Evolutionary conservation across 495 filamentous ascomycete species (phyloP).

Genomic region (Penicillium taxi): DNA sequence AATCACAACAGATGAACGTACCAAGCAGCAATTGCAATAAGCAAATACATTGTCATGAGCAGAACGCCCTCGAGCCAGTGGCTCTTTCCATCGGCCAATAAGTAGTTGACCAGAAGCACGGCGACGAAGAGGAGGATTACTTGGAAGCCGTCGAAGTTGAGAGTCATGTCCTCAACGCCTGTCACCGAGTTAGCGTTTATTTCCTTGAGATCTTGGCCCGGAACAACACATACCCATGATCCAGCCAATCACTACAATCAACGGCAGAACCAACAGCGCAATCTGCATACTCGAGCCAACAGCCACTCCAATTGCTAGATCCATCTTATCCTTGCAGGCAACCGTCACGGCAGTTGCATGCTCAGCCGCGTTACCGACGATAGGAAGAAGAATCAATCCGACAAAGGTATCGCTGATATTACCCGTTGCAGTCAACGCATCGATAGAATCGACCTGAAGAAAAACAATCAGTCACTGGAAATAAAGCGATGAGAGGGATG

Average conservation of each 20-base stretch:
- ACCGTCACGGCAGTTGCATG: conserved; percentile 84
- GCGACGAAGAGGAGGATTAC: conserved; percentile 70
- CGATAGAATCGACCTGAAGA: conserved; percentile 57
- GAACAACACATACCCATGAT: conserved; percentile 50
- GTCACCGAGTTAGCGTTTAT: conserved; percentile 9
- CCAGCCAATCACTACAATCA: conserved; percentile 77
- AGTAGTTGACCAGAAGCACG: conserved; percentile 74
- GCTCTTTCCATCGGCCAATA: conserved; percentile 58
- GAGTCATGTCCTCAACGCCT: conserved; percentile 45
- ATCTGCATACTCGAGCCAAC: conserved; percentile 86
- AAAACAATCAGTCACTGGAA: not conserved
- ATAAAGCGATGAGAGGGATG: too few relatives aligned
- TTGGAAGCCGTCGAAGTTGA: conserved; percentile 77
- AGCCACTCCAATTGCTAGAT: conserved; percentile 75
- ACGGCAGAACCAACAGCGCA: conserved; percentile 67
- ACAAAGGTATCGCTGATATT: conserved; percentile 66
- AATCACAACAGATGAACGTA: conserved; percentile 17
- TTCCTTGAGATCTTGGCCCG: too few relatives aligned
- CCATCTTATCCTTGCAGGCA: conserved; percentile 86
- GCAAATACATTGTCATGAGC: conserved; percentile 63
- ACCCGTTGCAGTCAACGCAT: conserved; percentile 51
- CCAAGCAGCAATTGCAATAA: conserved; percentile 57
- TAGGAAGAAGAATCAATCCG: conserved; percentile 77
- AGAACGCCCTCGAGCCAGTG: conserved; percentile 69
- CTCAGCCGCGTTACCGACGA: conserved; percentile 83